These are phyloP conservation scores for Punctularia strigosozonata DNA, from an alignment of 768 basidiomycete species.

Conservation along the genomic window DNA sequence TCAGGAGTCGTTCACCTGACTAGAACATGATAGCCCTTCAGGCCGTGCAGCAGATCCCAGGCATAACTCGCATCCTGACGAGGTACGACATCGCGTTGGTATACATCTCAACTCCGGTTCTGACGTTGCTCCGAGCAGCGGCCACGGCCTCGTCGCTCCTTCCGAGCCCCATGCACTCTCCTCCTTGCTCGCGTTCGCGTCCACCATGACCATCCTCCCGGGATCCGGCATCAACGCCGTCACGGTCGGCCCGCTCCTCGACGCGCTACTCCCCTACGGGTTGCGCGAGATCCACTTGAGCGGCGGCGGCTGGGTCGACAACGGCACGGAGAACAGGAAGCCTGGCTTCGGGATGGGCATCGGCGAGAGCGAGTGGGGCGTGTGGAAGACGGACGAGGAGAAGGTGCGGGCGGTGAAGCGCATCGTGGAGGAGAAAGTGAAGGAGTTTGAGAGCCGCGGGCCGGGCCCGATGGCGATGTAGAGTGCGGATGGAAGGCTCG, in stretches of 20 bases:
- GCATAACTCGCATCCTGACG: conserved; percentile 68
- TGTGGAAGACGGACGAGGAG: conserved; percentile 53
- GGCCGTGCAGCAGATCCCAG: conserved; percentile 42
- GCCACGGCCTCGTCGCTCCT: conserved; percentile 32
- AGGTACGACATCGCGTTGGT: conserved; percentile 39
- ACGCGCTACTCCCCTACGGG: conserved; percentile 40
- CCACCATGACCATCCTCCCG: conserved; percentile 37
- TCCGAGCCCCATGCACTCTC: conserved; percentile 11
- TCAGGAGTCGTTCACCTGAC: conserved; percentile 25
- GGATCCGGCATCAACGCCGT: conserved; percentile 63
- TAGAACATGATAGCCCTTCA: conserved; percentile 15
- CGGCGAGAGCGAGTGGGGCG: conserved; percentile 44
- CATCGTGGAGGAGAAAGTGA: conserved; percentile 27
- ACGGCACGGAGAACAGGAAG: conserved; percentile 38
- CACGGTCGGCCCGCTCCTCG: conserved; percentile 38
- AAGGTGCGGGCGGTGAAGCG: conserved; percentile 39
- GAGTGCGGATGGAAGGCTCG: no score
- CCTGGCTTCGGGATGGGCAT: conserved; percentile 62
- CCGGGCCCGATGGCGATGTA: no score
- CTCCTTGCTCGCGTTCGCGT: conserved; percentile 5
- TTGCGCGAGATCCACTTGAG: conserved; percentile 66
- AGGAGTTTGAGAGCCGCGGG: conserved; percentile 4
- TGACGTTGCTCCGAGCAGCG: no score
- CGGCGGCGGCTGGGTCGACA: conserved; percentile 50
- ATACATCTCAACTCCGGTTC: no score